phyloP scores from a whole-genome alignment of 164 flowering plant species.

The Berberis vulgaris region DNA sequence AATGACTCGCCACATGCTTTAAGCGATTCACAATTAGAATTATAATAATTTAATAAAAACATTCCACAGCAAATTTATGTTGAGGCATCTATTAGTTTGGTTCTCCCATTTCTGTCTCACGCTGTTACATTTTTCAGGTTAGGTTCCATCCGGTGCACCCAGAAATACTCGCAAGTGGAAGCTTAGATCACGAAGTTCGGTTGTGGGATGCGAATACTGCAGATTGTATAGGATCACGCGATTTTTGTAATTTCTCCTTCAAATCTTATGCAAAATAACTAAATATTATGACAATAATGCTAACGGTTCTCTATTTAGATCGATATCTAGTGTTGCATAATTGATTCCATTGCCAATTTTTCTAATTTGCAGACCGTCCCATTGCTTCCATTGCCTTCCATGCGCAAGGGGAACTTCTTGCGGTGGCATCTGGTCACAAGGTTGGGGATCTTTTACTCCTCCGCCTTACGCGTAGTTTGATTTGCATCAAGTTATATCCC shows the following conservation, averaged over 20 bases:
- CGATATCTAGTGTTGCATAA: background rate
- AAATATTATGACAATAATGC: background rate
- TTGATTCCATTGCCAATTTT: background rate
- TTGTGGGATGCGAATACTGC: conserved; percentile 87
- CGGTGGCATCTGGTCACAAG: conserved; percentile 99
- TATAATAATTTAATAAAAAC: no score
- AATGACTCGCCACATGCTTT: no score
- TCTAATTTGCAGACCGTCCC: conserved; percentile 61
- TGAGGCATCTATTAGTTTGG: background rate
- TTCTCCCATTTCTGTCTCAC: conserved; percentile 1
- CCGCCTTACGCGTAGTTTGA: no score
- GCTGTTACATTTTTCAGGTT: conserved; percentile 42
- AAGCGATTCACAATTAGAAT: no score
- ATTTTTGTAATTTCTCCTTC: conserved; percentile 55
- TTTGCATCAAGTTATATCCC: no score
- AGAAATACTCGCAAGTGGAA: conserved; percentile 90
- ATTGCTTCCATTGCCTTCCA: conserved; percentile 98
- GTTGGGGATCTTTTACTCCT: conserved; percentile 21
- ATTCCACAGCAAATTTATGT: background rate
- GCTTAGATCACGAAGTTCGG: conserved; percentile 96
- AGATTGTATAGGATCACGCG: conserved; percentile 76
- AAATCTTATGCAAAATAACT: no score
- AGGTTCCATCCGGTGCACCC: conserved; percentile 83
- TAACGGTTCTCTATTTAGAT: background rate
- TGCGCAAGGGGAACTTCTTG: conserved; percentile 85